Percentiles rank a stretch among this genome's conserved stretches.
These are phyloP conservation scores for Xylaria sp. DNA, from an alignment of 2,329 filamentous ascomycete genomes.

Conservation along the genomic window DNA sequence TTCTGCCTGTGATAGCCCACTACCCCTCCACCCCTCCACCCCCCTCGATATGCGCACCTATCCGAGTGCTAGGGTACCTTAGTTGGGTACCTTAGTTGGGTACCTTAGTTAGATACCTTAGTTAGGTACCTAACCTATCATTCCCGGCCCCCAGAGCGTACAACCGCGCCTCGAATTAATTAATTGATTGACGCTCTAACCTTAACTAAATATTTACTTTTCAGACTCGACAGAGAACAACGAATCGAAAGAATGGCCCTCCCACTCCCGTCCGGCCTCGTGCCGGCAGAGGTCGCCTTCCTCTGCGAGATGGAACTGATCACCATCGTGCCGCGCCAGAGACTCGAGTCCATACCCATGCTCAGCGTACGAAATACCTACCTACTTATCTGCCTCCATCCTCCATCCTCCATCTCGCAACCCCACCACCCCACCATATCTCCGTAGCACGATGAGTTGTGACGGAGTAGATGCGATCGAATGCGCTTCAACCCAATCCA, in stretches of 20 bases:
- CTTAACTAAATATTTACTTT: too few species aligned
- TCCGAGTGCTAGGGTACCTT: too few species aligned
- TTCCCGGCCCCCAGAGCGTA: too few species aligned
- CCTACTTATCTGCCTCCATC: not conserved
- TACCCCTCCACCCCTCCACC: too few species aligned
- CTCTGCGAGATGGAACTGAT: constrained; percentile 97
- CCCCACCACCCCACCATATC: constrained; percentile 28
- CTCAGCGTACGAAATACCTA: constrained; percentile 72
- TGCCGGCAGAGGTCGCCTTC: constrained; percentile 89
- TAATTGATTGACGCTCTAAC: too few species aligned
- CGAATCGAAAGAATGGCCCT: constrained; percentile 35
- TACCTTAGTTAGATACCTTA: too few species aligned
- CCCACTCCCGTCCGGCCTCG: constrained; percentile 58
- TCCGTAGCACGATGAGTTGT: constrained; percentile 13
- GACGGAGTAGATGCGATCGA: not conserved
- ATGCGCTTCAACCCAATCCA: not conserved
- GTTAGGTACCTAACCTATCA: too few species aligned
- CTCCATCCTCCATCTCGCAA: not conserved
- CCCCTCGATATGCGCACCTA: too few species aligned
- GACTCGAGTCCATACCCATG: constrained; percentile 83
- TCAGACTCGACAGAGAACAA: not conserved
- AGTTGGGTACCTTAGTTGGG: too few species aligned
- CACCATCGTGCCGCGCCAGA: constrained; percentile 88
- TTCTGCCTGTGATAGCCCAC: too few species aligned
- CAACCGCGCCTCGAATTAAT: constrained; percentile 9